Percentiles rank a stretch among this genome's conserved stretches.
phyloP scores from a whole-genome alignment of 2,329 filamentous ascomycete species.

The Zymoseptoria tritici region DNA sequence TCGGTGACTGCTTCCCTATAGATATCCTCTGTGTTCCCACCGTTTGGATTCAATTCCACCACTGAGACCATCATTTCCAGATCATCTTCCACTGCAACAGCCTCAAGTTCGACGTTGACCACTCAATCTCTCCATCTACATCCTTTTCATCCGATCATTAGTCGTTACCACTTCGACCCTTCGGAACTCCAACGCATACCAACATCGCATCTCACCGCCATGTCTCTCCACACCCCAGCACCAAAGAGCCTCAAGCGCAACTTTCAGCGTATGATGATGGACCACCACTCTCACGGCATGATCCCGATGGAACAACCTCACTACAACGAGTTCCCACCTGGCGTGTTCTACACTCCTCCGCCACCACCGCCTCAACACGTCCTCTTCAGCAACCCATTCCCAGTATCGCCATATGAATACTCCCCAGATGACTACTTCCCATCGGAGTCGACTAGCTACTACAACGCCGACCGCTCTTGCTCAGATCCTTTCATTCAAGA shows the following conservation, averaged over 20 bases:
- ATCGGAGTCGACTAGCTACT: conserved; percentile 12
- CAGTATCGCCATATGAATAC: conserved; percentile 10
- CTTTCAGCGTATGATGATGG: conserved; percentile 16
- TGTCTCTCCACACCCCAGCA: neutral
- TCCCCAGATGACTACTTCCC: conserved; percentile 15
- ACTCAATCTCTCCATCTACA: neutral
- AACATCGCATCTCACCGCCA: neutral
- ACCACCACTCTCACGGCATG: conserved; percentile 6
- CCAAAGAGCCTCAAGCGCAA: conserved; percentile 13
- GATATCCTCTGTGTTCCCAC: neutral
- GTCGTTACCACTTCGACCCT: neutral
- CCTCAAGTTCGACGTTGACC: neutral
- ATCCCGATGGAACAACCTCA: conserved; percentile 13
- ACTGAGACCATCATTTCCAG: neutral
- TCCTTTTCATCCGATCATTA: neutral
- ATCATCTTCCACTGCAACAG: neutral
- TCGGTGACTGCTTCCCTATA: neutral
- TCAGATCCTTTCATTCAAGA: conserved; percentile 15
- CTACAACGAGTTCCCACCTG: conserved; percentile 15
- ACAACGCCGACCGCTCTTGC: conserved; percentile 8
- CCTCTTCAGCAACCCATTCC: conserved; percentile 17
- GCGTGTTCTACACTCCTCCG: conserved; percentile 14
- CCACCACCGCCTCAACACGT: conserved; percentile 11
- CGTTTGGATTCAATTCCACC: neutral
- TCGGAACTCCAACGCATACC: neutral